Conservation (phyloP, 768 basidiomycete species). For the Chalciporus chontae region DNA sequence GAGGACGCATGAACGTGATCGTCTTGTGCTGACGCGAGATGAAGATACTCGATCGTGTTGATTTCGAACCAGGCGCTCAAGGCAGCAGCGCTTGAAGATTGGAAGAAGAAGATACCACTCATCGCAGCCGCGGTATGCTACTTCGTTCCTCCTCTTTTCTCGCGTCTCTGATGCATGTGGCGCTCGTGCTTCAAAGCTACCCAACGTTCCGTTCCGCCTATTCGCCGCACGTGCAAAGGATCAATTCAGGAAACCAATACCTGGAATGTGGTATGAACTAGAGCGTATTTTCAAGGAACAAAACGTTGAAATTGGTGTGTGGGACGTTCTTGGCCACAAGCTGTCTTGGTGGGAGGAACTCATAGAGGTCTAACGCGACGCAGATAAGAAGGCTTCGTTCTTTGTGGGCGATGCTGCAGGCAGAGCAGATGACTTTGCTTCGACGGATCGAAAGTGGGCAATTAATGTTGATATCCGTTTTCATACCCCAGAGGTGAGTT, state of each 20-base stretch:
- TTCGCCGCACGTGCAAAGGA: conserved; percentile 77
- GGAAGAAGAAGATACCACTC: conserved; percentile 73
- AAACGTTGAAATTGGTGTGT: conserved; percentile 62
- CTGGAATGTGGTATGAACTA: conserved; percentile 80
- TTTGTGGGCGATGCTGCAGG: conserved; percentile 93
- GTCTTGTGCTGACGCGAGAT: not conserved
- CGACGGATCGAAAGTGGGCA: conserved; percentile 85
- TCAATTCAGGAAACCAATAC: conserved; percentile 80
- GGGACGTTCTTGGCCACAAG: no score
- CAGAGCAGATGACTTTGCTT: conserved; percentile 69
- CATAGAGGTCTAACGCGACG: not conserved
- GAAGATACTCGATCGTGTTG: conserved; percentile 68
- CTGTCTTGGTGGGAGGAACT: not conserved
- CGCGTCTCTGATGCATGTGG: not conserved
- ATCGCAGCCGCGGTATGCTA: conserved; percentile 59
- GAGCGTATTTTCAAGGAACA: conserved; percentile 56
- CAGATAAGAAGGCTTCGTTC: conserved; percentile 66
- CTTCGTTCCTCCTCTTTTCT: not conserved
- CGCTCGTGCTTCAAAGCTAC: conserved; percentile 43
- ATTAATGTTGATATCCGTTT: conserved; percentile 71
- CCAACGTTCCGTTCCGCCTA: conserved; percentile 69
- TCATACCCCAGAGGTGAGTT: conserved; percentile 75
- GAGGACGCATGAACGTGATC: not conserved
- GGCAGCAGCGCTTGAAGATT: conserved; percentile 46
- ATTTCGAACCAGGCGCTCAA: conserved; percentile 78